These are phyloP conservation scores for Erodium trifolium DNA, from an alignment of 441 rosid genomes.

Conservation along the genomic window DNA sequence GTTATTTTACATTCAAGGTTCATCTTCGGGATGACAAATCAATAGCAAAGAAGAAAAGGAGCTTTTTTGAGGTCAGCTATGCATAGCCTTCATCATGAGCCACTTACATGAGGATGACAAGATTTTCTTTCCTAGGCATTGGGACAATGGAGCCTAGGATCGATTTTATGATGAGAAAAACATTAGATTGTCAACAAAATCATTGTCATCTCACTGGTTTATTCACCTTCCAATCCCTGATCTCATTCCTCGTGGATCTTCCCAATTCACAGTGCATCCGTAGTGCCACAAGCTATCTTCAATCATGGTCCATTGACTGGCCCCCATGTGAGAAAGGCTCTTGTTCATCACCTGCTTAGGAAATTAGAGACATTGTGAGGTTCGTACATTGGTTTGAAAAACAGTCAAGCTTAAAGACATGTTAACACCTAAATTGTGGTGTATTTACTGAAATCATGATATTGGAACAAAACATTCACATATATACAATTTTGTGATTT, in stretches of 20 bases:
- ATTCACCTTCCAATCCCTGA: constrained; percentile 22
- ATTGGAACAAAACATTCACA: too few species aligned
- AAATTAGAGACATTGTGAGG: background rate
- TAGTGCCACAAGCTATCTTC: constrained; percentile 25
- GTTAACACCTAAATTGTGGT: background rate
- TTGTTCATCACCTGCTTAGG: constrained; percentile 44
- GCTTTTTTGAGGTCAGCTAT: background rate
- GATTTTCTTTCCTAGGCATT: background rate
- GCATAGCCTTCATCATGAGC: background rate
- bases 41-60: background rate
- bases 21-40: background rate
- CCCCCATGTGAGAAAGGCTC: constrained; percentile 29
- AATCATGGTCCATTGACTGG: constrained; percentile 27
- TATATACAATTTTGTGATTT: too few species aligned
- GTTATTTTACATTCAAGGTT: background rate
- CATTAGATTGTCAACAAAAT: background rate
- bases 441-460: too few species aligned
- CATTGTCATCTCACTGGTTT: background rate
- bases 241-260: constrained; percentile 22
- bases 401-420: constrained; percentile 13
- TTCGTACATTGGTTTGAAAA: background rate
- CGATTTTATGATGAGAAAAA: background rate
- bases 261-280: constrained; percentile 21
- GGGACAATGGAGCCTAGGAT: constrained; percentile 3
- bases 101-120: background rate